Base-by-base conservation (phyloP, 139 green algal species). In the Chlamydomonas sphaeroides region DNA sequence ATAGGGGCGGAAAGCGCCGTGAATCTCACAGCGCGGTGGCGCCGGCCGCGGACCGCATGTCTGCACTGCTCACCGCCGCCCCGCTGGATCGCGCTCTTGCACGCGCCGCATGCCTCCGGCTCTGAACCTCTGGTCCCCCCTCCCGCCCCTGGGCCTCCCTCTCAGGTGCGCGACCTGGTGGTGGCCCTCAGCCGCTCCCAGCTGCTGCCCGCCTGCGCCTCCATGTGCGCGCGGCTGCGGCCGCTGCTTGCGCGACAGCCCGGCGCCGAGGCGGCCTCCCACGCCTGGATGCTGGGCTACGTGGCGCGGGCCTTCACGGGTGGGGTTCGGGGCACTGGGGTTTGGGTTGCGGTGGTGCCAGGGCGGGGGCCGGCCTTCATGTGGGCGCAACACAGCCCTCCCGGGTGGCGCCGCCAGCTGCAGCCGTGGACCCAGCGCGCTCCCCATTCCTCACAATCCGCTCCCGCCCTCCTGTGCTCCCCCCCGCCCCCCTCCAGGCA, bases 241-340 rank as follows among this genome's bases (percentile, higher is more conserved):
- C 21, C 25, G 42, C 20, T 82, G 62, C 75, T 82, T 61, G 42
- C 15, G 7, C 61, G 42, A 10, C 75, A 42, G 5, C 32, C 75
- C 23, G 28, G 3, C 11, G 26, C 30, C n/a, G 75, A 72, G 63
- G 61, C 42, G 7, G 75, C 75, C 6, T 65, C 42, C 14, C 35
- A 65, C 59, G n/a, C 42, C 42, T 82, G 75, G 75, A 23, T 82
- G 75, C 42, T 72, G 59, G 75, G 75, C n/a, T 82, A 65, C 42
- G 75, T 82, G 75, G 62, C 75, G 32, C 38, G 65, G 23, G 20
- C 1, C n/a, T 82, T 82, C 61, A 72, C 75, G 33, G 75, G 75
- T 82, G 61, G 21, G 75, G 3, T 0, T 23, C 17, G 56, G 25
- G n/a, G n/a, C n/a, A n/a, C n/a, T n/a, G n/a, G n/a, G 25, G 7